Evolutionary conservation across 306 rosid genomes (phyloP).

Genomic region (Acacia acuminata): DNA sequence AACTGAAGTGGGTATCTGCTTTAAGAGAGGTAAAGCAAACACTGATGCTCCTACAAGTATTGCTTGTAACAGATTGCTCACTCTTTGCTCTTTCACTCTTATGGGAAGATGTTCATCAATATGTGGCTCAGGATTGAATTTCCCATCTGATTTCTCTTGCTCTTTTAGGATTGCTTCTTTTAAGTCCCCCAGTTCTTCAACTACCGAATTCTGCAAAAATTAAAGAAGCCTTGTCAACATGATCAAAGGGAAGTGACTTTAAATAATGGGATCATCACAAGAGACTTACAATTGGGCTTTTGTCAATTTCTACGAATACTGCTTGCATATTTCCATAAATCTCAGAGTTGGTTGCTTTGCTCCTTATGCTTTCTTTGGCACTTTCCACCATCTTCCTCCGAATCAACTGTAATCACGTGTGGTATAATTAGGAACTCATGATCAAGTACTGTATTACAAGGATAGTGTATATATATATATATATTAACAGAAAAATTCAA

Average conservation of each 20-base stretch:
- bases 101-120: slow-evolving; percentile 76
- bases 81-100: slow-evolving; percentile 87
- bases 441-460: not conserved
- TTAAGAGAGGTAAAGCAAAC: slow-evolving; percentile 70
- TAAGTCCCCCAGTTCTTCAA: slow-evolving; percentile 70
- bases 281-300: slow-evolving; percentile 42
- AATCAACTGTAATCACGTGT: slow-evolving; percentile 52
- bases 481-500: not conserved
- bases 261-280: not conserved
- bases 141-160: slow-evolving; percentile 39
- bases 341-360: slow-evolving; percentile 70
- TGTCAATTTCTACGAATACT: slow-evolving; percentile 81
- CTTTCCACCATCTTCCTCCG: slow-evolving; percentile 74
- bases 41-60: slow-evolving; percentile 77
- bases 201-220: slow-evolving; percentile 23
- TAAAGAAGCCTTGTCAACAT: not conserved
- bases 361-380: slow-evolving; percentile 76
- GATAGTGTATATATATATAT: too few relatives aligned
- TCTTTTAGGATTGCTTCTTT: slow-evolving; percentile 68
- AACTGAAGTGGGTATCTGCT: slow-evolving; percentile 81
- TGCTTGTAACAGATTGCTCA: slow-evolving; percentile 86
- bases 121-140: slow-evolving; percentile 79
- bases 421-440: too few relatives aligned
- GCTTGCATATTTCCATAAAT: slow-evolving; percentile 84
- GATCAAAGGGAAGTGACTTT: not conserved